These are phyloP conservation scores for Pisolithus marmoratus DNA, from an alignment of 768 basidiomycete genomes.

Conservation along the genomic window DNA sequence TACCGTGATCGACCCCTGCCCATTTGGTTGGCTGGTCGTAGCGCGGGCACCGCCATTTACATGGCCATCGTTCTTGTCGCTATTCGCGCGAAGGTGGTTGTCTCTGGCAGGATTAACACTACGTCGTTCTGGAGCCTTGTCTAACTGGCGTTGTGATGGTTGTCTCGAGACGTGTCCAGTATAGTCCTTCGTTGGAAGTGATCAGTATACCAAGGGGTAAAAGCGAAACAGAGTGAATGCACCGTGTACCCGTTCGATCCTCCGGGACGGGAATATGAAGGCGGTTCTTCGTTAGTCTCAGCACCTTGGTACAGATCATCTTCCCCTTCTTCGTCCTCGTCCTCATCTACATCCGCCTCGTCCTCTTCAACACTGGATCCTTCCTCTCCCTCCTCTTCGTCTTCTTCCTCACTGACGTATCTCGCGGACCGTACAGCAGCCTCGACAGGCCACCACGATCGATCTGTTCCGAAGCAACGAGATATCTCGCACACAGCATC, in stretches of 20 bases:
- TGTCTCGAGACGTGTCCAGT: slow-evolving; percentile 29
- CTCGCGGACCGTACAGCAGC: slow-evolving; percentile 88
- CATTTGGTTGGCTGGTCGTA: slow-evolving; percentile 1
- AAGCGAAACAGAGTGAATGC: slow-evolving; percentile 26
- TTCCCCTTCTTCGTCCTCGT: slow-evolving; percentile 45
- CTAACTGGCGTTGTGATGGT: slow-evolving; percentile 58
- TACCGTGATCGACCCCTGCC: slow-evolving; percentile 1
- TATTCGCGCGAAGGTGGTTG: slow-evolving; percentile 4
- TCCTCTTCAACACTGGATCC: slow-evolving; percentile 43
- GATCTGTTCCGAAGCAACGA: slow-evolving; percentile 91
- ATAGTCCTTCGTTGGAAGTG: slow-evolving; percentile 19
- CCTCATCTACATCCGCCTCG: slow-evolving; percentile 23
- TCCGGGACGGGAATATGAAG: slow-evolving; percentile 50
- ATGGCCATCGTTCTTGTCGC: neutral
- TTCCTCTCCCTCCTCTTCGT: slow-evolving; percentile 47
- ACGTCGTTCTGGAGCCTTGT: slow-evolving; percentile 66
- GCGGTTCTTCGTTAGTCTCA: slow-evolving; percentile 46
- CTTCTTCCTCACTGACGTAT: slow-evolving; percentile 78
- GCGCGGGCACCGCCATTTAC: neutral
- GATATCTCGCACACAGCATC: slow-evolving; percentile 89
- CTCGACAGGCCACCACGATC: slow-evolving; percentile 90
- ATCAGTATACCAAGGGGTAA: neutral
- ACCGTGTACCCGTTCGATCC: slow-evolving; percentile 59
- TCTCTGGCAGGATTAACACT: slow-evolving; percentile 20
- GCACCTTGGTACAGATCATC: slow-evolving; percentile 40